Base-by-base conservation (phyloP, 305 asterid species). In the Ilex paraguariensis region DNA sequence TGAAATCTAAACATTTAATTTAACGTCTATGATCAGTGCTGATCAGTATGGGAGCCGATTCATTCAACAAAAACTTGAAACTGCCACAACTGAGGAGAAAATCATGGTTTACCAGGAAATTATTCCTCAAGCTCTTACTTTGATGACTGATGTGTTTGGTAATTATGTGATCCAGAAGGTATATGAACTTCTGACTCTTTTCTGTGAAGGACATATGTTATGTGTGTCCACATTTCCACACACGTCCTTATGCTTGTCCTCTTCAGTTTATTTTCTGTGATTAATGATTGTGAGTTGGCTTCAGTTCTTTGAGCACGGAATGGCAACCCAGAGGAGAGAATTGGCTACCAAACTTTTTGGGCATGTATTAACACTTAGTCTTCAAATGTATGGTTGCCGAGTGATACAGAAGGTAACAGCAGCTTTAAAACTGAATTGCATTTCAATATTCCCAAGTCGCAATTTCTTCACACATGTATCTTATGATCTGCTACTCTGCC, bases 371-470 rank as follows among this genome's bases (percentile, higher is more conserved):
- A 68, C 88, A 3, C 78, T 85, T 60, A 87, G 95, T 68, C 85
- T 90, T 78, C 97, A 87, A 79, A 87, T 90, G 96, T 90, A 87
- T 46, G 97, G 96, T 6, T 90, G 97, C 60, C 92, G 97, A 61
- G 97, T 90, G 67, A 90, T 90, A 70, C 97, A 90, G 69, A 90
- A 90, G 95, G 97, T 85, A 67, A 54, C 46, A 13, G 45, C 28
- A 46, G 11, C 15, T 46, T 46, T 46, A 11, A 13, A 46, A 46
- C 52, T 46, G 52, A 46, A 13, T 46, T 46, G 52, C 52, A 45
- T 51, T 54, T 56, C 16, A 30, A 31, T 28, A 8, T 56, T 12
- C 15, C 13, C 5, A 8, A 4, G 4, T 36, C 42, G 1, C 42
- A 4, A 36, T 54, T 54, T 14, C 13, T 15, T 8, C 8, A 5